Percentiles rank a stretch among this genome's conserved stretches.
Evolutionary conservation across 2,329 filamentous ascomycete species (phyloP).

Genomic region (Fusarium irregulare): DNA sequence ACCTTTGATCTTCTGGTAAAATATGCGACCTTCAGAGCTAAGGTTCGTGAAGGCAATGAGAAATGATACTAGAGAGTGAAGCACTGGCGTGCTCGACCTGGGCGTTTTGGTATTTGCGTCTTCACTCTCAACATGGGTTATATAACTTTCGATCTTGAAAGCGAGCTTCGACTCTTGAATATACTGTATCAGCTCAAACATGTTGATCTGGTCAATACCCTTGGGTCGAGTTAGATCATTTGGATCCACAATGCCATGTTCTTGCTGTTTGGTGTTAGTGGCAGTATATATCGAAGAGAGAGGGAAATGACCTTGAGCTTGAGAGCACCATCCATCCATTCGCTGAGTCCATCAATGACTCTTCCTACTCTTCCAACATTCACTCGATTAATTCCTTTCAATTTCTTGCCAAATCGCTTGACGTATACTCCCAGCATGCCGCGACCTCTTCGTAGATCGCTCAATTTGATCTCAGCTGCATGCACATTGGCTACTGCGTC

Average conservation of each 20-base stretch:
- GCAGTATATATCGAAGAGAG: background rate
- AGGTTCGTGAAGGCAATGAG: slow-evolving; percentile 88
- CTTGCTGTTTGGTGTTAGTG: slow-evolving; percentile 41
- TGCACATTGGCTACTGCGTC: slow-evolving; percentile 91
- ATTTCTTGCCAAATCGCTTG: slow-evolving; percentile 84
- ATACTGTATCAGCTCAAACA: slow-evolving; percentile 88
- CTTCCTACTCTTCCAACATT: slow-evolving; percentile 90
- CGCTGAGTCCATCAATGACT: slow-evolving; percentile 80
- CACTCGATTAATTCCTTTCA: slow-evolving; percentile 91
- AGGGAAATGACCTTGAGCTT: slow-evolving; percentile 57
- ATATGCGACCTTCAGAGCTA: slow-evolving; percentile 75
- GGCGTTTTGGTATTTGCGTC: slow-evolving; percentile 45
- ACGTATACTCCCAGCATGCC: slow-evolving; percentile 85
- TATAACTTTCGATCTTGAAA: slow-evolving; percentile 93
- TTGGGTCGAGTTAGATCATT: slow-evolving; percentile 82
- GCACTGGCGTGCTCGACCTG: slow-evolving; percentile 58
- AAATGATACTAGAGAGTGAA: slow-evolving; percentile 70
- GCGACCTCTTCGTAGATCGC: slow-evolving; percentile 78
- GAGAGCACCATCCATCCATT: slow-evolving; percentile 71
- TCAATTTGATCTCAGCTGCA: slow-evolving; percentile 78
- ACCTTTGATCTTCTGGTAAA: slow-evolving; percentile 63
- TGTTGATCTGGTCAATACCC: slow-evolving; percentile 93
- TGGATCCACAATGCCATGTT: slow-evolving; percentile 76
- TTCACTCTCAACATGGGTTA: slow-evolving; percentile 68
- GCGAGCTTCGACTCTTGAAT: slow-evolving; percentile 92